These are phyloP conservation scores for Lactarius deliciosus DNA, from an alignment of 768 basidiomycete species.

Conservation along the genomic window DNA sequence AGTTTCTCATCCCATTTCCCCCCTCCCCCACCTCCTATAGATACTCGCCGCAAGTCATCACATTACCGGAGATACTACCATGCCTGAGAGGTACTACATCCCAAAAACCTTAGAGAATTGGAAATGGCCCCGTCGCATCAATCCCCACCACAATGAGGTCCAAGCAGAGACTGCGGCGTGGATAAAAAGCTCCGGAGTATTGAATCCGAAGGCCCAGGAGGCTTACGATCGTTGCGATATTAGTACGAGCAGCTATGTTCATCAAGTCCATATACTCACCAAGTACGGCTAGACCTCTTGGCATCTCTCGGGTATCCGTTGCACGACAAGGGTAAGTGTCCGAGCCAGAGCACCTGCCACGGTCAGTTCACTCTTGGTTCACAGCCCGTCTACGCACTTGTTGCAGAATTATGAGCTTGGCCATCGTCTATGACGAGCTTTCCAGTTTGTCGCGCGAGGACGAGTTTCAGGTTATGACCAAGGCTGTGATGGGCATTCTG, in stretches of 20 bases:
- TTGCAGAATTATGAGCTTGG: conserved; percentile 7
- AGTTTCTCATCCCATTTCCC: background rate
- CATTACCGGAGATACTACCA: background rate
- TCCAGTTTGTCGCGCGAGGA: background rate
- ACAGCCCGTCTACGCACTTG: conserved; percentile 23
- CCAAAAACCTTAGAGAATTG: conserved; percentile 20
- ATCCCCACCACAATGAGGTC: conserved; percentile 24
- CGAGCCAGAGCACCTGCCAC: too few relatives aligned
- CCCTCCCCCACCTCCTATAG: background rate
- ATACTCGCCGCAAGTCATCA: background rate
- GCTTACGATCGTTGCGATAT: conserved; percentile 27
- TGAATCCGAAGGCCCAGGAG: conserved; percentile 12
- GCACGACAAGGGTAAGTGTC: conserved; percentile 10
- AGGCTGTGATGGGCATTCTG: conserved; percentile 25
- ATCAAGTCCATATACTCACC: background rate
- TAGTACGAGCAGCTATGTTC: conserved; percentile 15
- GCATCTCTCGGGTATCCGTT: conserved; percentile 27
- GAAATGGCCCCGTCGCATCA: conserved; percentile 28
- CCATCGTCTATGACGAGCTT: conserved; percentile 28
- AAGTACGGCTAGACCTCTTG: conserved; percentile 21
- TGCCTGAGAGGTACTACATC: conserved; percentile 4
- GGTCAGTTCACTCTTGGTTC: background rate
- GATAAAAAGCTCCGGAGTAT: conserved; percentile 23
- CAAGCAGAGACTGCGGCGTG: conserved; percentile 20
- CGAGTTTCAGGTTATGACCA: background rate